Evolutionary conservation across 2,329 filamentous ascomycete species (phyloP).

Genomic region (Diaporthe destruens): DNA sequence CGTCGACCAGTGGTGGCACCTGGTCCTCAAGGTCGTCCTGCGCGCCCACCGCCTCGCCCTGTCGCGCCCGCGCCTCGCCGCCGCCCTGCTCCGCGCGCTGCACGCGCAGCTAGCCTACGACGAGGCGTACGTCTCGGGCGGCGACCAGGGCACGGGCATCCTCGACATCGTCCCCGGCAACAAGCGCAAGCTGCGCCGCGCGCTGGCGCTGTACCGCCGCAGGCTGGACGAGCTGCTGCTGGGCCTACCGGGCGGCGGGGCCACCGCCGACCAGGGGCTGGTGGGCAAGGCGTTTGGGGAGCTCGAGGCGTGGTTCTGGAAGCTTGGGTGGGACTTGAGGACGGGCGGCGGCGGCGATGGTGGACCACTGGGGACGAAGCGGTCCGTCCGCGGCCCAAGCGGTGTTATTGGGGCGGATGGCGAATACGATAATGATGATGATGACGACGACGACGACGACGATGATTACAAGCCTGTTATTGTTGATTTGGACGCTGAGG

Average conservation of each 20-base stretch:
- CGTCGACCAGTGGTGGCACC: slow-evolving; percentile 72
- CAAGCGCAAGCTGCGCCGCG: slow-evolving; percentile 55
- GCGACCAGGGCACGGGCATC: slow-evolving; percentile 43
- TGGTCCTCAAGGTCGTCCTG: slow-evolving; percentile 64
- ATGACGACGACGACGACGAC: slow-evolving; percentile 54
- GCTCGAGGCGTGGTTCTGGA: slow-evolving; percentile 62
- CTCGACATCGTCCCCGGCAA: slow-evolving; percentile 52
- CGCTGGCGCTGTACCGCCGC: slow-evolving; percentile 67
- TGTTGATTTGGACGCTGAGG: slow-evolving; percentile 65
- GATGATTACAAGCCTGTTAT: slow-evolving; percentile 66
- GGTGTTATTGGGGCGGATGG: slow-evolving; percentile 51
- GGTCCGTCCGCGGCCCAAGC: slow-evolving; percentile 45
- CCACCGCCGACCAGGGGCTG: slow-evolving; percentile 56
- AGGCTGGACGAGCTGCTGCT: slow-evolving; percentile 63
- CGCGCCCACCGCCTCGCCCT: slow-evolving; percentile 61
- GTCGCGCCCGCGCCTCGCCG: slow-evolving; percentile 58
- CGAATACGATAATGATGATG: slow-evolving; percentile 65
- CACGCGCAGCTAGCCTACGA: slow-evolving; percentile 69
- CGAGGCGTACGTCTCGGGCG: slow-evolving; percentile 60
- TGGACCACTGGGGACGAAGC: slow-evolving; percentile 56
- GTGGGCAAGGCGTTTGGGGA: slow-evolving; percentile 63
- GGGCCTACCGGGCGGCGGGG: slow-evolving; percentile 45
- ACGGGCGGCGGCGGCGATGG: slow-evolving; percentile 66
- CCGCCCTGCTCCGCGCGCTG: slow-evolving; percentile 62
- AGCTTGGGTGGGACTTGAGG: slow-evolving; percentile 67